Evolutionary conservation across 2,329 filamentous ascomycete species (phyloP), one percentile per base, ranked within the genome.

Genomic region (Diaporthe helianthi): DNA sequence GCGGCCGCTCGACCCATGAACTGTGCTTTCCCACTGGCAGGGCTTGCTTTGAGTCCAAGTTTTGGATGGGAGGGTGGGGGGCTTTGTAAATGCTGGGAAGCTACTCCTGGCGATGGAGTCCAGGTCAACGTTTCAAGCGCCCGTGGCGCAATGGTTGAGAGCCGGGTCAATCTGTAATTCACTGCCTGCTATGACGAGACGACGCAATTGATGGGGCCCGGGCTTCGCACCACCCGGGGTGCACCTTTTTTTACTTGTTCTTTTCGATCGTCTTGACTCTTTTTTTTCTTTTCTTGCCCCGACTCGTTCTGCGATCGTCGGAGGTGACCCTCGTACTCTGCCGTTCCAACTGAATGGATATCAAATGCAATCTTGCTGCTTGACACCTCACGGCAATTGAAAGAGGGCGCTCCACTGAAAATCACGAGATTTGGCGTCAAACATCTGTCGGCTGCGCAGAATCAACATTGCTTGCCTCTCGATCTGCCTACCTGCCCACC

Each of bases 151-250:
- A 26, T 61, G 55, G 38, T 46, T 19, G 38, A 61, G 38, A 61
- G 46, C 55, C 55, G 55, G 53, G 55, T 61, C 46, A 61, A 41
- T 58, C 38, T n/a, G 31, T 46, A 26, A 61, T 46, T 61, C 55
- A n/a, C 24, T 61, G 38, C 55, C 38, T 22, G 38, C 38, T 44
- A 61, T 46, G 15, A 61, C 55, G 17, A 46, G 55, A 61, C 55
- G 55, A 61, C 55, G 55, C 55, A 61, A 46, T 10, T 61, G 55
- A 46, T 38, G 55, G 55, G 55, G 38, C 38, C 55, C 31, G 38
- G 36, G 38, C 46, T 61, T 38, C 31, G 55, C 55, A 46, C 38
- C 55, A 60, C 38, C 55, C 15, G 55, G 55, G 55, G 38, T 60
- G 55, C 38, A 44, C 15, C 24, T n/a, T 58, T 58, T 44, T 58